Conservation (phyloP, 805 yeast species). For the Candida koratica region DNA sequence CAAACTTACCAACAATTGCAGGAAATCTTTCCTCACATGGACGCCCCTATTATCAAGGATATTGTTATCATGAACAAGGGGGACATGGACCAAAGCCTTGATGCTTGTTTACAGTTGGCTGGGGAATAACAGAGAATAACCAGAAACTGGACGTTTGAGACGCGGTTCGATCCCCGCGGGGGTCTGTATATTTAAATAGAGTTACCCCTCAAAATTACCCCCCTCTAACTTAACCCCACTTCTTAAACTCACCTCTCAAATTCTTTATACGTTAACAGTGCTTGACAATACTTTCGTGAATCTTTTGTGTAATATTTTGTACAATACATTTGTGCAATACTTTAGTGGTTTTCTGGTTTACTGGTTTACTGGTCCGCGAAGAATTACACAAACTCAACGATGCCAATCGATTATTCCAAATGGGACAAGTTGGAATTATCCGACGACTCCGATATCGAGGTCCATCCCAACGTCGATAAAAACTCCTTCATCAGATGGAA, state of each 20-base stretch:
- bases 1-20: slow-evolving; percentile 44
- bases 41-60: slow-evolving; percentile 63
- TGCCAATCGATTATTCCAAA: slow-evolving; percentile 92
- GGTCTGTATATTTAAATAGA: no score
- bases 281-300: no score
- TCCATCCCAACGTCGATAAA: slow-evolving; percentile 97
- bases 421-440: slow-evolving; percentile 97
- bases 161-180: no score
- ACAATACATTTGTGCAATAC: no score
- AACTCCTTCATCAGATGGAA: slow-evolving; percentile 91
- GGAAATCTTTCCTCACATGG: slow-evolving; percentile 75
- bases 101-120: slow-evolving; percentile 44
- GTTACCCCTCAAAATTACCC: no score
- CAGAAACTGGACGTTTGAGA: neutral
- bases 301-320: no score
- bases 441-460: slow-evolving; percentile 96
- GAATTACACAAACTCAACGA: slow-evolving; percentile 27
- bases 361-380: neutral
- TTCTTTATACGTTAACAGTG: no score
- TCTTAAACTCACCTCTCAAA: no score
- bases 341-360: neutral
- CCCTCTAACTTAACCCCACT: no score
- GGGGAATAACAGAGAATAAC: slow-evolving; percentile 12
- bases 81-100: slow-evolving; percentile 69
- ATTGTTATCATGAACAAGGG: slow-evolving; percentile 63